Conservation (phyloP, 345 rosid genomes). For the Rhizophora apiculata region DNA sequence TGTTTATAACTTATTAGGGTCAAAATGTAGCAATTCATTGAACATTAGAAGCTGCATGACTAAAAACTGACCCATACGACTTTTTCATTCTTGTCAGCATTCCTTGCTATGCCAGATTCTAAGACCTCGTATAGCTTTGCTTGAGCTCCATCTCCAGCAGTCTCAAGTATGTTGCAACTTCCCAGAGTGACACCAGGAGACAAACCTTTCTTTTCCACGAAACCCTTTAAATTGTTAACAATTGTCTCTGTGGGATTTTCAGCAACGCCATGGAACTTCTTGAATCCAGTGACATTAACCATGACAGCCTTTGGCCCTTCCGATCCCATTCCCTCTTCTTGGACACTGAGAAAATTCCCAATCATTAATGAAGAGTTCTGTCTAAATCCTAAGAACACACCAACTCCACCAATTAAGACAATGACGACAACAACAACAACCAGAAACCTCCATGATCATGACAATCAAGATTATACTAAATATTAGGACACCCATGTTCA, state of each 20-base stretch:
- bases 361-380: constrained; percentile 20
- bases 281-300: constrained; percentile 71
- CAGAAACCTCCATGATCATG: not conserved
- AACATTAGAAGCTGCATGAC: constrained; percentile 4
- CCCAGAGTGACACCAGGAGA: constrained; percentile 63
- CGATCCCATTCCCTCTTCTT: constrained; percentile 56
- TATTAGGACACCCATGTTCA: too few relatives aligned
- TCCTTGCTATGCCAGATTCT: constrained; percentile 43
- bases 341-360: constrained; percentile 35
- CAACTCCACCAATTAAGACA: not conserved
- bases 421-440: not conserved
- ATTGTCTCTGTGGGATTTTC: constrained; percentile 77
- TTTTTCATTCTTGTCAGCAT: constrained; percentile 31
- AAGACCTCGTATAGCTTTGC: constrained; percentile 50
- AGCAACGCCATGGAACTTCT: constrained; percentile 70
- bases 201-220: constrained; percentile 50
- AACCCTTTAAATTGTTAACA: constrained; percentile 51
- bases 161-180: constrained; percentile 63
- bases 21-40: not conserved
- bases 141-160: constrained; percentile 73
- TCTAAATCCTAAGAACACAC: constrained; percentile 6
- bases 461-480: too few relatives aligned
- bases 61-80: constrained; percentile 64
- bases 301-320: constrained; percentile 64
- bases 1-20: not conserved